Percentiles rank a stretch among this genome's conserved stretches.
These are phyloP conservation scores for Termitomyces sp. DNA, from an alignment of 768 basidiomycete genomes.

Conservation along the genomic window DNA sequence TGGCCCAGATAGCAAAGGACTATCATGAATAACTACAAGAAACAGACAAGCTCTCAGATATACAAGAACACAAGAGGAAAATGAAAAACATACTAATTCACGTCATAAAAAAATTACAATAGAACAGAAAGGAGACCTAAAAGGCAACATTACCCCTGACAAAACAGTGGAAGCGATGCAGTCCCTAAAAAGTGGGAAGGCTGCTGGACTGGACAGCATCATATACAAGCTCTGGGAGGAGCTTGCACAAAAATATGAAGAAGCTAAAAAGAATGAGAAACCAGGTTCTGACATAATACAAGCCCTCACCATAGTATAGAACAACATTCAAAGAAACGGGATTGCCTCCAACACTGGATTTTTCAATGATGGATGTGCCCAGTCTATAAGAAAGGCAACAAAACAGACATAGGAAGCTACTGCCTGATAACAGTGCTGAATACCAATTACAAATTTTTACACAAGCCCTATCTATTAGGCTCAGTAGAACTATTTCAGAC, in stretches of 20 bases:
- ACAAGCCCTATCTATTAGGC: neutral
- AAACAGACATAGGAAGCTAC: neutral
- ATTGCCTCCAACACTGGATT: neutral
- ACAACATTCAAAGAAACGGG: constrained; percentile 1
- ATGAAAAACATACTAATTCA: too few species aligned
- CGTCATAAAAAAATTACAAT: too few species aligned
- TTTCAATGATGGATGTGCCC: neutral
- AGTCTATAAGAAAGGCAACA: neutral
- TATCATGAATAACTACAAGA: constrained; percentile 25
- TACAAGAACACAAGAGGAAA: too few species aligned
- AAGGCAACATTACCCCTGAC: neutral
- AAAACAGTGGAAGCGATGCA: neutral
- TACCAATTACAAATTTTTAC: neutral
- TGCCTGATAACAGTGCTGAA: neutral
- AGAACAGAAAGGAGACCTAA: constrained; percentile 3
- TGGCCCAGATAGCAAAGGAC: constrained; percentile 24
- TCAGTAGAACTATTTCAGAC: neutral
- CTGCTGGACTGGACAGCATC: constrained; percentile 20
- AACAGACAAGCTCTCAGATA: too few species aligned
- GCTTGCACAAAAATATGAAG: neutral
- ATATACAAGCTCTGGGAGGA: constrained; percentile 19
- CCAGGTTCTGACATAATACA: neutral
- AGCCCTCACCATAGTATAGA: neutral
- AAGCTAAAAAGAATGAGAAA: neutral
- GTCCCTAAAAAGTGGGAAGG: constrained; percentile 11